Percentiles rank a stretch among this genome's conserved stretches.
Conservation (phyloP, 2,329 filamentous ascomycete genomes). For the Xylariaceae sp. region DNA sequence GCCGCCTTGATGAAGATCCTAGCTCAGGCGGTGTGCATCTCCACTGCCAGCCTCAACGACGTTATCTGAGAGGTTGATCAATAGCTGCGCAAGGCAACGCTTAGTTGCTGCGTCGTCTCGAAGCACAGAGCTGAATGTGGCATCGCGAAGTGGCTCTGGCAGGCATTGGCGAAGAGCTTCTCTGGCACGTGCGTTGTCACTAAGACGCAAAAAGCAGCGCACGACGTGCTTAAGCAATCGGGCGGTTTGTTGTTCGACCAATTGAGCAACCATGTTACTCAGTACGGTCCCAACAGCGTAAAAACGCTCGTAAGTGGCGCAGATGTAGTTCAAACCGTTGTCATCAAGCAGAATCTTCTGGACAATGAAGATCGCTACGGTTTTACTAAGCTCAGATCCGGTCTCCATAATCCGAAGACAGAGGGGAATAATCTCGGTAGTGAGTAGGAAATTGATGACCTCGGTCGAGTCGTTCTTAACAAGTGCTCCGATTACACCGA, state of each 20-base stretch:
- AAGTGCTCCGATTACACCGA: slow-evolving; percentile 94
- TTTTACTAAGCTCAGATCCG: slow-evolving; percentile 97
- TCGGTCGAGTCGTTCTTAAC: slow-evolving; percentile 99
- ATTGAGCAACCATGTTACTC: slow-evolving; percentile 97
- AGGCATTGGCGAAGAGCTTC: slow-evolving; percentile 96
- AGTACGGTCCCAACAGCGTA: slow-evolving; percentile 97
- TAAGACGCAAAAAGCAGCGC: slow-evolving; percentile 91
- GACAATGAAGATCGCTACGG: slow-evolving; percentile 98
- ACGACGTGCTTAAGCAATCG: slow-evolving; percentile 97
- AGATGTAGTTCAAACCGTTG: slow-evolving; percentile 96
- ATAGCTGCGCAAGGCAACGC: slow-evolving; percentile 92
- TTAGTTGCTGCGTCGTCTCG: slow-evolving; percentile 98
- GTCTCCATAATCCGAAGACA: slow-evolving; percentile 99
- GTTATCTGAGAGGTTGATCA: slow-evolving; percentile 95
- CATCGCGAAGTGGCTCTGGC: slow-evolving; percentile 96
- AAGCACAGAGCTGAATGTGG: slow-evolving; percentile 94
- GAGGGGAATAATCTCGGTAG: slow-evolving; percentile 96
- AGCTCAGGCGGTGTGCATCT: slow-evolving; percentile 26
- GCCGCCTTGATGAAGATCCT: neutral
- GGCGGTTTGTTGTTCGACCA: slow-evolving; percentile 97
- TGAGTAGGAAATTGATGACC: slow-evolving; percentile 98
- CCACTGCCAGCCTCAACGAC: slow-evolving; percentile 59
- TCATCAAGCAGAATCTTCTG: slow-evolving; percentile 98
- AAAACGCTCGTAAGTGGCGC: slow-evolving; percentile 97
- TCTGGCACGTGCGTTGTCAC: slow-evolving; percentile 93